Evolutionary conservation across 306 rosid species (phyloP).

Genomic region (Glycyrrhiza uralensis): DNA sequence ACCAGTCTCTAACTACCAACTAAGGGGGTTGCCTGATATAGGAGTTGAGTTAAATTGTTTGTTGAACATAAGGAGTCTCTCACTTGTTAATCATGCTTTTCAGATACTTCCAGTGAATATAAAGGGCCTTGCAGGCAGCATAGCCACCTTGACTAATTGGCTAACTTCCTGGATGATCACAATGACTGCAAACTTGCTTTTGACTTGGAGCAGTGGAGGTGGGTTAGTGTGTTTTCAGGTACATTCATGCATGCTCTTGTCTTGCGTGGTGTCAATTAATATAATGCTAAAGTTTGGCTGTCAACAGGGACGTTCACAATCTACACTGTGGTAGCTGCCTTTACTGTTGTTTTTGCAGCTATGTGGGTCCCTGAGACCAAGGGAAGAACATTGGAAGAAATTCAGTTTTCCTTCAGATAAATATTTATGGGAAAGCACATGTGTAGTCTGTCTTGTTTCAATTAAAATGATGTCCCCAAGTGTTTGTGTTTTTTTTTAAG

Average conservation of each 20-base stretch:
- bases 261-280: neutral
- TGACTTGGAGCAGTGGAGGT: conserved; percentile 73
- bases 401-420: conserved; percentile 52
- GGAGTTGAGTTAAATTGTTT: neutral
- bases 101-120: conserved; percentile 79
- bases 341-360: conserved; percentile 47
- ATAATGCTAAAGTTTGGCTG: neutral
- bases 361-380: conserved; percentile 79
- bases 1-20: neutral
- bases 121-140: conserved; percentile 75
- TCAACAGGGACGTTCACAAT: conserved; percentile 63
- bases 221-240: neutral
- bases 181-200: conserved; percentile 73
- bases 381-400: conserved; percentile 84
- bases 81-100: conserved; percentile 8
- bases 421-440: neutral
- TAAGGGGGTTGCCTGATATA: neutral
- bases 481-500: neutral
- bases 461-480: neutral
- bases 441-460: neutral
- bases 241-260: neutral
- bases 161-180: conserved; percentile 53
- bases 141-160: conserved; percentile 71
- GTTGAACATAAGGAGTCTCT: neutral
- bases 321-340: conserved; percentile 50